Conservation (phyloP, 2,329 filamentous ascomycete genomes). For the Lecanosticta acicola region DNA sequence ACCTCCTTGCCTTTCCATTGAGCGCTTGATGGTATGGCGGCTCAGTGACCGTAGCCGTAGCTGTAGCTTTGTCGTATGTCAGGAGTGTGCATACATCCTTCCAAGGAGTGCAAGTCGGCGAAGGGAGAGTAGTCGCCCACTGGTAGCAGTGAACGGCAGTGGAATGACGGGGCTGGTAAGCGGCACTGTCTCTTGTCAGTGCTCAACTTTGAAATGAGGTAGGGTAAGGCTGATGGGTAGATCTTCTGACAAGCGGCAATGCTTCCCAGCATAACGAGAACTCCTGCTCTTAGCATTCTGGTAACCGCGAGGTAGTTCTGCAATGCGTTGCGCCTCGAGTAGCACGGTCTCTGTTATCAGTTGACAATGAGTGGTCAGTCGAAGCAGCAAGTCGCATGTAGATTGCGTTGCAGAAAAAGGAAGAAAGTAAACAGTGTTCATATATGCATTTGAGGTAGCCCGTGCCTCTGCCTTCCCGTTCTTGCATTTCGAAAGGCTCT, state of each 20-base stretch:
- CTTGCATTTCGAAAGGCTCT: too few relatives aligned
- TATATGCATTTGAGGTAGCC: not conserved
- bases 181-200: not conserved
- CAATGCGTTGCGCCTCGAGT: not conserved
- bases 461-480: too few relatives aligned
- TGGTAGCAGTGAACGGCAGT: not conserved
- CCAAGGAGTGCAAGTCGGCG: not conserved
- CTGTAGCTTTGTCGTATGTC: not conserved
- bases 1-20: not conserved
- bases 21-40: not conserved
- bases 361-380: too few relatives aligned
- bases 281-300: not conserved
- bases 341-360: too few relatives aligned
- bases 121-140: not conserved
- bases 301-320: not conserved
- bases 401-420: too few relatives aligned
- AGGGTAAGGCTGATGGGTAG: not conserved
- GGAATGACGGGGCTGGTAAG: not conserved
- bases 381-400: too few relatives aligned
- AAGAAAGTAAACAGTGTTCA: not conserved
- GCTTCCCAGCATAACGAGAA: not conserved
- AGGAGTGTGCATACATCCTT: not conserved
- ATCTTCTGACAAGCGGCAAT: not conserved
- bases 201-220: not conserved
- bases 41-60: not conserved